Evolutionary conservation across 805 yeast species (phyloP).

Genomic region (Cyberlindnera mississippiensis): DNA sequence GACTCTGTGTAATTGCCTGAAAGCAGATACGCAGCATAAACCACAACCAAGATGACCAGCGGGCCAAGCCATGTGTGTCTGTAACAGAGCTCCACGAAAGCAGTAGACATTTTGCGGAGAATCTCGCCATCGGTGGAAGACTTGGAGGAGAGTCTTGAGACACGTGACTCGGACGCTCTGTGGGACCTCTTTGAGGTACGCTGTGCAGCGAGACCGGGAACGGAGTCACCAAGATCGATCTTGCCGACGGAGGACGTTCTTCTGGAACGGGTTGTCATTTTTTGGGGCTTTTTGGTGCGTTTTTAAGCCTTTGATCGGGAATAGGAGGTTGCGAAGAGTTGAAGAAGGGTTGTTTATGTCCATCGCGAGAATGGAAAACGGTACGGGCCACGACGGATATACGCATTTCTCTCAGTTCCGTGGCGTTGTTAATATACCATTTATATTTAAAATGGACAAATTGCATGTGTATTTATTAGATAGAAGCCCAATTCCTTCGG

Average conservation of each 20-base stretch:
- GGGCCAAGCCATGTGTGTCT: constrained; percentile 73
- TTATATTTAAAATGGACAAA: too few relatives aligned
- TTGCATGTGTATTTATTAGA: too few relatives aligned
- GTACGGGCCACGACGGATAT: too few relatives aligned
- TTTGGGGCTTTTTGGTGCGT: background rate
- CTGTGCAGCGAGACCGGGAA: constrained; percentile 67
- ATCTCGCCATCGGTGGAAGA: constrained; percentile 48
- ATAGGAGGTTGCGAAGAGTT: too few relatives aligned
- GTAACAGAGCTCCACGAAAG: constrained; percentile 53
- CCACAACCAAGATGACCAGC: constrained; percentile 40
- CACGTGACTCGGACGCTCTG: constrained; percentile 35
- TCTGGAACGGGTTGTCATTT: constrained; percentile 19
- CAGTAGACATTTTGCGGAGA: constrained; percentile 49
- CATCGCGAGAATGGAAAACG: too few relatives aligned
- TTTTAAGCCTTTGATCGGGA: too few relatives aligned
- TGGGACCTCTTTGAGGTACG: constrained; percentile 41
- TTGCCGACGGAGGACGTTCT: constrained; percentile 73
- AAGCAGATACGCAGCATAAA: constrained; percentile 43
- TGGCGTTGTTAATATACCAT: too few relatives aligned
- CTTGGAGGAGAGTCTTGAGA: constrained; percentile 29
- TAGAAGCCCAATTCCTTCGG: too few relatives aligned
- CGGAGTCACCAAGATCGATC: constrained; percentile 71
- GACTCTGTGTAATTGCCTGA: constrained; percentile 55
- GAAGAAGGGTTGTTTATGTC: too few relatives aligned
- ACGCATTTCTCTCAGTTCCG: too few relatives aligned